A percentile compares a stretch with the other conserved stretches of the same genome.
Conservation (phyloP, 2,329 filamentous ascomycete species). For the Fusarium albidum region DNA sequence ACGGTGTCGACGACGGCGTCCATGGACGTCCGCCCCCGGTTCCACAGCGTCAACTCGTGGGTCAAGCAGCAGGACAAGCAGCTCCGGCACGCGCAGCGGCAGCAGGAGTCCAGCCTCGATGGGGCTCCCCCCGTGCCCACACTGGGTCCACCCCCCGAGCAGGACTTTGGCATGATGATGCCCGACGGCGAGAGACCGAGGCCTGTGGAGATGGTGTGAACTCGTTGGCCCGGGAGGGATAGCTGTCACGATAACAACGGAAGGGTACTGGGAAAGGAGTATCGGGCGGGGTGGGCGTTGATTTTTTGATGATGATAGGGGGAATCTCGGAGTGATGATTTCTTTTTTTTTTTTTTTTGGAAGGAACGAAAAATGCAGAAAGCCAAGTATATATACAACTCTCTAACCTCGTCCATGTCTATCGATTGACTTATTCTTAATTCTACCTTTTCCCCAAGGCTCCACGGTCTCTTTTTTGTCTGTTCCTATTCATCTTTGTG, state of each 20-base stretch:
- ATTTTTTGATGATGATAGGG: too few species aligned
- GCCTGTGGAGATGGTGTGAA: conserved; percentile 45
- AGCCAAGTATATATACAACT: conserved; percentile 29
- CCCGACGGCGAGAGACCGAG: conserved; percentile 58
- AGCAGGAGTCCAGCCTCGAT: conserved; percentile 32
- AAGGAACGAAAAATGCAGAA: conserved; percentile 3
- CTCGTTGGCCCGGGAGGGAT: not conserved
- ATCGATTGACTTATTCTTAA: conserved; percentile 18
- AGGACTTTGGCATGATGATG: conserved; percentile 60
- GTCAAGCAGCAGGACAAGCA: conserved; percentile 69
- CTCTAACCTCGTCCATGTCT: conserved; percentile 33
- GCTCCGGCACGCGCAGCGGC: conserved; percentile 56
- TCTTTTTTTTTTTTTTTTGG: too few species aligned
- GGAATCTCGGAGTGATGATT: too few species aligned
- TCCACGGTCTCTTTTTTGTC: not conserved
- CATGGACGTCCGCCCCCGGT: conserved; percentile 63
- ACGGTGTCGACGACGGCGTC: conserved; percentile 62
- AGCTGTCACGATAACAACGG: not conserved
- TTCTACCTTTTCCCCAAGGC: not conserved
- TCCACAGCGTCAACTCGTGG: conserved; percentile 69
- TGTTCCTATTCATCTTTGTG: not conserved
- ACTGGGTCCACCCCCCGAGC: conserved; percentile 52
- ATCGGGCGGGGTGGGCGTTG: not conserved
- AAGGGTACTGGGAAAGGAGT: conserved; percentile 20
- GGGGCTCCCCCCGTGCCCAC: conserved; percentile 51